These are phyloP conservation scores for Wickerhamomyces canadensis DNA, from an alignment of 805 yeast species.

Conservation along the genomic window DNA sequence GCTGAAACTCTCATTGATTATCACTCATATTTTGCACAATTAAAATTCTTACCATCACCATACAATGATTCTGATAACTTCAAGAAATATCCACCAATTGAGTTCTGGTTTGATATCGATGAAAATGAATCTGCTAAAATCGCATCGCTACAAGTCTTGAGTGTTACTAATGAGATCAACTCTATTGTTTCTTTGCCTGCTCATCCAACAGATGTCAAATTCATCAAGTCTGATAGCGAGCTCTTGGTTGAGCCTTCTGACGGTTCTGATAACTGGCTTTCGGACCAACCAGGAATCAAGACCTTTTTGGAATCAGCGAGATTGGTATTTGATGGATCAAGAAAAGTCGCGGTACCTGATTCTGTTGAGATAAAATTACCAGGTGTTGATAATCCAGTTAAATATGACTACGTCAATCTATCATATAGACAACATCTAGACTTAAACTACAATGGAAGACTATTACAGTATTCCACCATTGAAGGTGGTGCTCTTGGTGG, in stretches of 20 bases:
- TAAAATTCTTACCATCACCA: constrained; percentile 43
- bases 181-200: constrained; percentile 38
- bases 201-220: constrained; percentile 37
- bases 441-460: constrained; percentile 29
- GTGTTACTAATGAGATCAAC: constrained; percentile 41
- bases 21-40: constrained; percentile 34
- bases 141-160: constrained; percentile 32
- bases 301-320: constrained; percentile 32
- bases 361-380: constrained; percentile 32
- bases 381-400: constrained; percentile 30
- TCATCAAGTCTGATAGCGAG: constrained; percentile 21
- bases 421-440: constrained; percentile 41
- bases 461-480: constrained; percentile 37
- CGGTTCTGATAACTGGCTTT: constrained; percentile 17
- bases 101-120: constrained; percentile 46
- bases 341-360: constrained; percentile 33
- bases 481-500: constrained; percentile 63
- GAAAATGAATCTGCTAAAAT: constrained; percentile 29
- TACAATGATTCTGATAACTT: constrained; percentile 23
- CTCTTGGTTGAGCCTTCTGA: constrained; percentile 12
- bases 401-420: constrained; percentile 39
- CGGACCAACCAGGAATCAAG: constrained; percentile 37
- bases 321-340: constrained; percentile 37
- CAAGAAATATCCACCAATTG: constrained; percentile 45
- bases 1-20: constrained; percentile 15